Base-by-base conservation (phyloP, 805 yeast species). In the Barnettozyma vustinii region DNA sequence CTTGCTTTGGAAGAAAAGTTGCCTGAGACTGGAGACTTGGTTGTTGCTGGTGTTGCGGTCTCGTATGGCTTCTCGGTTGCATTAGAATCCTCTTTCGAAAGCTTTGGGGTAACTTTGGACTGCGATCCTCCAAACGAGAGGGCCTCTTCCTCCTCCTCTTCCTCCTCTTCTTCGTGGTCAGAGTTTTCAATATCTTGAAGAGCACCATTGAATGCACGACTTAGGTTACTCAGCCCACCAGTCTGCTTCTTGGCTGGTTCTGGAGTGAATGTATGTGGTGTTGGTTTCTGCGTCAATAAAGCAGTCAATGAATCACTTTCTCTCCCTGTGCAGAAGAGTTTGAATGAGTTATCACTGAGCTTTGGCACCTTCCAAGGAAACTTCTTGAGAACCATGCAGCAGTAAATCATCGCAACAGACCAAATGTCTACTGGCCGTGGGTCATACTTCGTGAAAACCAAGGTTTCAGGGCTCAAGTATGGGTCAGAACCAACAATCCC, bases 341-440 rank as follows among this genome's bases (percentile, higher is more conserved):
- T 87, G 70, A 90, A 91, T 52, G 94, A 83, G 56, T 82, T 79
- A 66, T 90, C 97, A 45, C 84, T 73, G 45, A 81, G 66, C 60
- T 87, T 84, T 9, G 97, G 97, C 8, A 88, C 87, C 63, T 88
- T 89, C 97, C 97, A 90, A 9, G 97, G 97, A 69, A 90, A 90
- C 69, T 89, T 86, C 62, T 88, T 84, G 64, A 90, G 73, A 51
- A 87, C 79, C 96, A 90, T 89, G 71, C 97, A 90, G 56, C 96
- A 87, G 67, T 86, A 87, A 44, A 90, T 87, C 51, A 90, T 88
- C 9, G 96, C 96, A 32, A 82, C 81, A 7, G 96, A 87, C 97
- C 97, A 90, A 42, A 90, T 80, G 69, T 90, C 97, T 7, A 90
- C 96, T 1, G 97, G 96, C 55, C 96, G 76, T 15, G 97, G 96